phyloP scores from a whole-genome alignment of 2,329 filamentous ascomycete genomes.

The Colletotrichum zoysiae region DNA sequence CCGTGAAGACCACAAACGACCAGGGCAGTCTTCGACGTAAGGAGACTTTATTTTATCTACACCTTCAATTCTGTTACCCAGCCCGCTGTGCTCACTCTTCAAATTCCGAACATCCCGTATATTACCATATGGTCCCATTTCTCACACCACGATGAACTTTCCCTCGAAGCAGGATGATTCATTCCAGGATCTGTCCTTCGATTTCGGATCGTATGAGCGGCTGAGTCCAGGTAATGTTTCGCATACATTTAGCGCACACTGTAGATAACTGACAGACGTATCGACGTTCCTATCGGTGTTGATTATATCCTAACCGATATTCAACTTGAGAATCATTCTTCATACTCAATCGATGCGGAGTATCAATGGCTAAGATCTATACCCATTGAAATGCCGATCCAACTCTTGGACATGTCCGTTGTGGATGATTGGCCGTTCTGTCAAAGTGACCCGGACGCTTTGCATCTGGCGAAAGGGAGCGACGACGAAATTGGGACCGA shows the following conservation, averaged over 20 bases:
- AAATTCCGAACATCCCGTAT: background rate
- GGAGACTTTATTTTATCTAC: background rate
- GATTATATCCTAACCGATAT: too few species aligned
- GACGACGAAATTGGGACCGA: background rate
- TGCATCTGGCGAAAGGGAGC: background rate
- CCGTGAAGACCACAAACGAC: background rate
- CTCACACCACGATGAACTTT: background rate
- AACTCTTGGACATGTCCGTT: background rate
- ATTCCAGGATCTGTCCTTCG: too few species aligned
- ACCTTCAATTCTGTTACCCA: background rate
- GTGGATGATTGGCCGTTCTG: too few species aligned
- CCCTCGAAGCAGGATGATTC: background rate
- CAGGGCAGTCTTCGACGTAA: background rate
- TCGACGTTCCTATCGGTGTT: background rate
- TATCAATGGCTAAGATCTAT: background rate
- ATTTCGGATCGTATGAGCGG: rapidly evolving
- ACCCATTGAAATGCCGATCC: background rate
- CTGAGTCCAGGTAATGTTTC: background rate
- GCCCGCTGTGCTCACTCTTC: background rate
- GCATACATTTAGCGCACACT: too few species aligned
- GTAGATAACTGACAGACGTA: background rate
- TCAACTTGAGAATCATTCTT: too few species aligned
- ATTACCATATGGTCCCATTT: background rate
- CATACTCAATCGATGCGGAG: background rate
- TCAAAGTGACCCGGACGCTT: background rate